Evolutionary conservation across 2,329 filamentous ascomycete species (phyloP).

Genomic region (Pseudocercospora crystallina): DNA sequence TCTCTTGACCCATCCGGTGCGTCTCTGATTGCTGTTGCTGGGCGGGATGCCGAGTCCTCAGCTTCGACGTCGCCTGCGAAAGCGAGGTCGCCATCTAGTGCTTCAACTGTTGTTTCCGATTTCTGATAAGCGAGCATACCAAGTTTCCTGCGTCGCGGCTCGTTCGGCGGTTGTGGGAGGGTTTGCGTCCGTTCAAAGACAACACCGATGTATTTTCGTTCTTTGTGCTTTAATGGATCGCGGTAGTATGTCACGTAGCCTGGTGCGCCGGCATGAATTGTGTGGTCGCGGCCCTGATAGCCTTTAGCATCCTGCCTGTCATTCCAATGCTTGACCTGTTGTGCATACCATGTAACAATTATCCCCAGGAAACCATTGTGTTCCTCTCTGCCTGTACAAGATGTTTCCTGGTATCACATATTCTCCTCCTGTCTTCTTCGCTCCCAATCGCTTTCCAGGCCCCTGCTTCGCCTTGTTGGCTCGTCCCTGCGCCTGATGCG

Average conservation of each 20-base stretch:
- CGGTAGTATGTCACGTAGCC: conserved; percentile 98
- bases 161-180: conserved; percentile 74
- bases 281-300: conserved; percentile 77
- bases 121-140: conserved; percentile 63
- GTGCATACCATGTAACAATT: conserved; percentile 74
- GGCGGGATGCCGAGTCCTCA: conserved; percentile 17
- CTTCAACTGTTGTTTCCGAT: conserved; percentile 19
- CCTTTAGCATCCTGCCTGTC: conserved; percentile 2
- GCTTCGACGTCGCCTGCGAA: conserved; percentile 18
- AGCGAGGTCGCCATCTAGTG: conserved; percentile 15
- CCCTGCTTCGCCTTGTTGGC: conserved; percentile 71
- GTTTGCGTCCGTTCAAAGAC: conserved; percentile 78
- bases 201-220: conserved; percentile 91
- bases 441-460: conserved; percentile 83
- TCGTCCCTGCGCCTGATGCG: conserved; percentile 64
- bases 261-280: conserved; percentile 79
- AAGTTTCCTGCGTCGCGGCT: conserved; percentile 71
- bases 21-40: conserved; percentile 21
- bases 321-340: neutral
- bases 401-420: conserved; percentile 96
- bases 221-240: conserved; percentile 77
- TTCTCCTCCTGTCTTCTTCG: conserved; percentile 90
- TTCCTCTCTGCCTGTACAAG: conserved; percentile 94
- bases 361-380: conserved; percentile 91
- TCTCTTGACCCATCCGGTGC: conserved; percentile 23